These are phyloP conservation scores for Kickxella alabastrina DNA, from an alignment of 192 early-diverging fungal species.

Conservation along the genomic window DNA sequence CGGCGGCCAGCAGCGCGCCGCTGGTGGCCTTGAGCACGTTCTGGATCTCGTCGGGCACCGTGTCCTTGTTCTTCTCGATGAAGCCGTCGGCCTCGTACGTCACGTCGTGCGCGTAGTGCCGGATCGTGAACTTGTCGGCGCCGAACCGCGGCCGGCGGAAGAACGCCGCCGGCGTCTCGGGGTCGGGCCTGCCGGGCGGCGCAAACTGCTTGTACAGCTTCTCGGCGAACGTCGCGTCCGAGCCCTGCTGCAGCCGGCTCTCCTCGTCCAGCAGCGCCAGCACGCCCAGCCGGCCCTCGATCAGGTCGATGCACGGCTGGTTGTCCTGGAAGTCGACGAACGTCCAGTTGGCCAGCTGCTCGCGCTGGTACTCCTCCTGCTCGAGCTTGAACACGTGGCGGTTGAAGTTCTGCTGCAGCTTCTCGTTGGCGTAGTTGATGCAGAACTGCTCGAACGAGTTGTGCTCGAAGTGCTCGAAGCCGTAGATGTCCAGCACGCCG, in stretches of 20 bases:
- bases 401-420: conserved; percentile 99
- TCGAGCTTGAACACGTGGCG: conserved; percentile 98
- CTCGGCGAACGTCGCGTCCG: conserved; percentile 79
- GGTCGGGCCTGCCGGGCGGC: conserved; percentile 3
- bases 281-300: conserved; percentile 93
- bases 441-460: conserved; percentile 99
- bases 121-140: conserved; percentile 82
- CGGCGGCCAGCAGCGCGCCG: conserved; percentile 78
- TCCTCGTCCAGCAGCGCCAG: conserved; percentile 96
- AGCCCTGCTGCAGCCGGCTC: conserved; percentile 78
- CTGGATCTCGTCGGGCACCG: conserved; percentile 88
- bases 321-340: conserved; percentile 99
- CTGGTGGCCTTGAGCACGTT: conserved; percentile 70
- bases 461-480: conserved; percentile 98
- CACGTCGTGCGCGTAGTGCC: conserved; percentile 94
- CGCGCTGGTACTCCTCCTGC: conserved; percentile 96
- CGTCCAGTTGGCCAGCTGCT: conserved; percentile 90
- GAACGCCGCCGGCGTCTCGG: conserved; percentile 28
- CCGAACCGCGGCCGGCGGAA: conserved; percentile 93
- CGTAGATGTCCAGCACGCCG: conserved; percentile 99
- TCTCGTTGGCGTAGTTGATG: conserved; percentile 97
- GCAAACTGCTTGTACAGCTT: conserved; percentile 86
- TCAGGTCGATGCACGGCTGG: conserved; percentile 97
- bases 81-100: conserved; percentile 92
- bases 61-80: conserved; percentile 98